A percentile compares a stretch with the other conserved stretches of the same genome.
phyloP scores from a whole-genome alignment of 495 filamentous ascomycete species.

The Chaetomium cochliodes region DNA sequence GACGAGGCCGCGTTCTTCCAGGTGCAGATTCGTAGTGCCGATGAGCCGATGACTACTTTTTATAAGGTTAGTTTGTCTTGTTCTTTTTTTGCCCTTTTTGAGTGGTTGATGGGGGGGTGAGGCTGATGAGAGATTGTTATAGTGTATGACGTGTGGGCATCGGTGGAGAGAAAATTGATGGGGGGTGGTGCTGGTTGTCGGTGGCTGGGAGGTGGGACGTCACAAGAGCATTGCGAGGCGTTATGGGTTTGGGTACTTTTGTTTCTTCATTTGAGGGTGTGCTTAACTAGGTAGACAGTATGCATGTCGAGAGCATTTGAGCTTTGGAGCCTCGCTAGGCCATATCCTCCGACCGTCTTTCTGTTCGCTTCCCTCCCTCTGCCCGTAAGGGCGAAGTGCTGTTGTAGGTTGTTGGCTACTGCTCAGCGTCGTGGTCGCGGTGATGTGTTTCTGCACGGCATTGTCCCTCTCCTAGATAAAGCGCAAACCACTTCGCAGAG shows the following conservation, averaged over 20 bases:
- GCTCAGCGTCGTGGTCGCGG: background rate
- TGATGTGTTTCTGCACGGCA: background rate
- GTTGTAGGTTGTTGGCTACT: background rate
- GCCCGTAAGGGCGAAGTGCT: conserved; percentile 13
- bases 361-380: background rate
- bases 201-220: conserved; percentile 3
- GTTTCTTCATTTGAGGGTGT: conserved; percentile 8
- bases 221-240: conserved; percentile 29
- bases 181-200: background rate
- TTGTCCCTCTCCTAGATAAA: background rate
- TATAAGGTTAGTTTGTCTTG: conserved; percentile 64
- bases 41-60: conserved; percentile 98
- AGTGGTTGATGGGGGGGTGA: background rate
- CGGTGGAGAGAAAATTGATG: conserved; percentile 57
- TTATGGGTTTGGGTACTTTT: conserved; percentile 24
- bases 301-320: background rate
- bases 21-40: conserved; percentile 95
- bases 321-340: background rate
- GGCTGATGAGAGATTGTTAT: conserved; percentile 6
- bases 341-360: background rate
- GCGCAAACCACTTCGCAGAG: background rate
- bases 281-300: background rate
- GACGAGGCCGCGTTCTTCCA: conserved; percentile 87
- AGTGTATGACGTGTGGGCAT: conserved; percentile 60
- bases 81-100: background rate